These are phyloP conservation scores for Trichosanthes cucumerina DNA, from an alignment of 306 rosid species.

Conservation along the genomic window DNA sequence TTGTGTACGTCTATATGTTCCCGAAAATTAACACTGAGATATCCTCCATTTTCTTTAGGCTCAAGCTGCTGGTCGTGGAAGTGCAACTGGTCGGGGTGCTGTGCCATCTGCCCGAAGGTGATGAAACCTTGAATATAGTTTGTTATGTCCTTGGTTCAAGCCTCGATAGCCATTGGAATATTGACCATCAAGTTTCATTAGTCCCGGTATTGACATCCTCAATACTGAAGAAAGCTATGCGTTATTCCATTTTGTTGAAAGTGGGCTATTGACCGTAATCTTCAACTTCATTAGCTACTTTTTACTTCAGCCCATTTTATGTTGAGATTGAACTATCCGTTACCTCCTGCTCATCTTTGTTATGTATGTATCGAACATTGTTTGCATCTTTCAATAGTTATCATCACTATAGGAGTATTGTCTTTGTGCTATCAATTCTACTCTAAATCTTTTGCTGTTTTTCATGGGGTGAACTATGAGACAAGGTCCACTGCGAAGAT, in stretches of 20 bases:
- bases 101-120: constrained; percentile 82
- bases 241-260: background rate
- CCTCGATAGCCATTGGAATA: background rate
- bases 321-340: background rate
- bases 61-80: constrained; percentile 97
- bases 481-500: no score
- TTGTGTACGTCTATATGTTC: background rate
- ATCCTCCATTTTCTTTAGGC: constrained; percentile 33
- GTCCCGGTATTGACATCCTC: background rate
- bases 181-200: background rate
- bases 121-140: constrained; percentile 14
- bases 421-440: background rate
- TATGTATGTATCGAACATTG: background rate
- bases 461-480: no score
- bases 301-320: background rate
- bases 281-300: constrained; percentile 2
- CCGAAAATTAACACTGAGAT: background rate
- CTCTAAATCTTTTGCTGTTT: background rate
- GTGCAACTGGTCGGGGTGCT: constrained; percentile 72
- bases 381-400: background rate
- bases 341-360: background rate
- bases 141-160: background rate
- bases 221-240: background rate
- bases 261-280: background rate
- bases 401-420: background rate